A percentile compares a stretch with the other conserved stretches of the same genome.
Evolutionary conservation across 148 eudicot species (phyloP).

Genomic region (Rhododendron simsii): DNA sequence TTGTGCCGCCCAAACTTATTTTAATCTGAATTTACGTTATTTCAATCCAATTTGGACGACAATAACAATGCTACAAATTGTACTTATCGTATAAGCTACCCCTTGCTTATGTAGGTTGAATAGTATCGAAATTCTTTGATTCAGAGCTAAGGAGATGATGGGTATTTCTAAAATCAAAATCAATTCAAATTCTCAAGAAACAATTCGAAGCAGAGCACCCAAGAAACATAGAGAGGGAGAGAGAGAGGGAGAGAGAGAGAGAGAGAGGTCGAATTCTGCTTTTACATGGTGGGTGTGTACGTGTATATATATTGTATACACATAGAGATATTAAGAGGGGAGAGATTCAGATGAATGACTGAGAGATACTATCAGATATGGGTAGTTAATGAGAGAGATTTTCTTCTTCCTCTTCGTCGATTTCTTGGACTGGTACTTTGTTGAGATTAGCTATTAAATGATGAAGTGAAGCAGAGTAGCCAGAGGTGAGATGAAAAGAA

Average conservation of each 20-base stretch:
- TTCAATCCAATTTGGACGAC: background rate
- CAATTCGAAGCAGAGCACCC: background rate
- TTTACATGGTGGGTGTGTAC: background rate
- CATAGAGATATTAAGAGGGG: background rate
- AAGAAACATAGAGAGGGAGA: background rate
- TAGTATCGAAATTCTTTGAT: background rate
- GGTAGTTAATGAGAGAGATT: background rate
- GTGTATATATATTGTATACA: background rate
- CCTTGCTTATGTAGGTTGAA: background rate
- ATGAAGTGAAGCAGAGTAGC: background rate
- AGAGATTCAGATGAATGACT: background rate
- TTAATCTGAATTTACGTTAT: background rate
- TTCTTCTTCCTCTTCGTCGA: background rate
- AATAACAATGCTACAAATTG: background rate
- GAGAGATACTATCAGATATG: background rate
- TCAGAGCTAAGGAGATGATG: background rate
- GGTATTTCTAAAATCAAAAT: background rate
- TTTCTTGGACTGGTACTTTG: background rate
- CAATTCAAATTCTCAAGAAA: background rate
- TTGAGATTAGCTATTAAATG: constrained; percentile 8
- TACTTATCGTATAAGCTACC: background rate
- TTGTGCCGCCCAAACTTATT: background rate
- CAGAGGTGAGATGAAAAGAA: background rate
- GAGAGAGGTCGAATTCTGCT: background rate
- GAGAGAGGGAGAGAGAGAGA: background rate